Percentiles rank a stretch among this genome's conserved stretches.
phyloP scores from a whole-genome alignment of 2,329 filamentous ascomycete genomes.

The Stemphylium lycopersici region DNA sequence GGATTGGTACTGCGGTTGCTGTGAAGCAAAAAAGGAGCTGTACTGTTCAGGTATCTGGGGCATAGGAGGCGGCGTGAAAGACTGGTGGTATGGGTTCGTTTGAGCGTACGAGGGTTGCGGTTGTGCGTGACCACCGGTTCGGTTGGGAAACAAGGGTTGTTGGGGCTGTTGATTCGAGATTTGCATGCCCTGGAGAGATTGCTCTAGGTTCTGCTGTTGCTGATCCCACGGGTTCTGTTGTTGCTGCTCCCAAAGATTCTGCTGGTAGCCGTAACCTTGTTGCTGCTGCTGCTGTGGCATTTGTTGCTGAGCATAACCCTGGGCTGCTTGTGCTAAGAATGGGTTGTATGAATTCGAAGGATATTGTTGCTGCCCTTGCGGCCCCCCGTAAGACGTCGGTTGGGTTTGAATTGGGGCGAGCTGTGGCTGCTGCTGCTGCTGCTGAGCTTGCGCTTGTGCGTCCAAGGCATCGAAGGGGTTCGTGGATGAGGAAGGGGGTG shows the following conservation, averaged over 20 bases:
- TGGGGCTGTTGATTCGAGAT: slow-evolving; percentile 54
- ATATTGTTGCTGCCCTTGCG: slow-evolving; percentile 33
- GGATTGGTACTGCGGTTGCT: slow-evolving; percentile 45
- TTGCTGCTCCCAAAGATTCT: slow-evolving; percentile 19
- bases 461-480: slow-evolving; percentile 57
- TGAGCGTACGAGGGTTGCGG: slow-evolving; percentile 46
- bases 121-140: slow-evolving; percentile 67
- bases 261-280: slow-evolving; percentile 20
- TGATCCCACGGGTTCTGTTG: slow-evolving; percentile 27
- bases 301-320: slow-evolving; percentile 30
- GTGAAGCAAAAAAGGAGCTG: slow-evolving; percentile 39
- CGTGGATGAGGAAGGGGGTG: slow-evolving; percentile 31
- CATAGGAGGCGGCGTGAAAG: slow-evolving; percentile 51
- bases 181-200: slow-evolving; percentile 77
- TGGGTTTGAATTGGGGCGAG: slow-evolving; percentile 39
- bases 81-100: slow-evolving; percentile 50
- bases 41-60: slow-evolving; percentile 50
- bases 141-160: slow-evolving; percentile 71
- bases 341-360: slow-evolving; percentile 67
- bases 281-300: slow-evolving; percentile 6
- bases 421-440: slow-evolving; percentile 43
- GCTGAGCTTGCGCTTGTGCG: slow-evolving; percentile 33
- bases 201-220: slow-evolving; percentile 58
- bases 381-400: slow-evolving; percentile 31
- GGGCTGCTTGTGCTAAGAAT: slow-evolving; percentile 60